Evolutionary conservation across 148 eudicot genomes (phyloP).

Genomic region (Spergularia marina): DNA sequence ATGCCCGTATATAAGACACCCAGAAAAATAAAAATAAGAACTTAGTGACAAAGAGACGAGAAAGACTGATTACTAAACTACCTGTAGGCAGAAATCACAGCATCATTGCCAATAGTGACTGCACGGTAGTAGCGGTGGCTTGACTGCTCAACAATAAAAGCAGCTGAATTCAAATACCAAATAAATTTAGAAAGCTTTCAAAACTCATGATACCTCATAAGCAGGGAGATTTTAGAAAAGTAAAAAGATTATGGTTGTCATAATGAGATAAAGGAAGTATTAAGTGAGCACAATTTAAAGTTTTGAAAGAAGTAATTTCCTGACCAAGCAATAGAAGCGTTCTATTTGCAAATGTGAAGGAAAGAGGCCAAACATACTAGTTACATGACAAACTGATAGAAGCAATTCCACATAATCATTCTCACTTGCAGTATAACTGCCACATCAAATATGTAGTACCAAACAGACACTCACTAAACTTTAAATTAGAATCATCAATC

Average conservation of each 20-base stretch:
- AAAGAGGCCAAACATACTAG: not conserved
- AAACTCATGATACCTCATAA: constrained; percentile 13
- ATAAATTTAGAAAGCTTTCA: constrained; percentile 59
- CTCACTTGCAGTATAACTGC: not conserved
- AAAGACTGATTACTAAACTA: not conserved
- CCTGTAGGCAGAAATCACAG: constrained; percentile 97
- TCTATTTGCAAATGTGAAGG: not conserved
- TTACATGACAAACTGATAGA: not conserved
- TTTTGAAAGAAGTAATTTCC: not conserved
- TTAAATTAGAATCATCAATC: too few relatives aligned
- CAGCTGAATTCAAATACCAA: constrained; percentile 90
- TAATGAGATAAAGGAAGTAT: not conserved
- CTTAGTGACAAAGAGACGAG: not conserved
- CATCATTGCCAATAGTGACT: constrained; percentile 79
- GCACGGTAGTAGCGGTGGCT: constrained; percentile 88
- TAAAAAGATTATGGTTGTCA: not conserved
- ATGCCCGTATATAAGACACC: not conserved
- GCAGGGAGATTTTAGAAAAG: not conserved
- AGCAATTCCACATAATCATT: not conserved
- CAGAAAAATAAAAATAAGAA: not conserved
- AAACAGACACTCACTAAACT: not conserved
- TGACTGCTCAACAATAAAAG: constrained; percentile 99
- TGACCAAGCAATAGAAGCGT: not conserved
- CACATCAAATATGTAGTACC: not conserved
- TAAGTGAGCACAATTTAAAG: not conserved